A percentile compares a stretch with the other conserved stretches of the same genome.
Evolutionary conservation across 2,329 filamentous ascomycete species (phyloP).

Genomic region (Trichoderma aggressivum): DNA sequence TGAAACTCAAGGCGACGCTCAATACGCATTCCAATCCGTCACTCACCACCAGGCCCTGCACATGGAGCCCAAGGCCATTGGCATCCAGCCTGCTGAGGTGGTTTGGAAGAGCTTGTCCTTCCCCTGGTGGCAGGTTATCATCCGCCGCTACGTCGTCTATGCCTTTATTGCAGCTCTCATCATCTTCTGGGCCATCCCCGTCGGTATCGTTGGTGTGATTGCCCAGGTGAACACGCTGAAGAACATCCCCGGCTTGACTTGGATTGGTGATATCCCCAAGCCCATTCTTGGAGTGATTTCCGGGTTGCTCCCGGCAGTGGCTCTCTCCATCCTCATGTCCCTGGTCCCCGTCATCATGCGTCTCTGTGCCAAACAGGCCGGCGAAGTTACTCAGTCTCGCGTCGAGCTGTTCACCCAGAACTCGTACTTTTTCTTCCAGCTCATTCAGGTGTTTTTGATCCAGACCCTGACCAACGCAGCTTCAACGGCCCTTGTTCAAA

Average conservation of each 20-base stretch:
- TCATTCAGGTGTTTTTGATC: conserved; percentile 91
- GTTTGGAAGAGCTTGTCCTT: conserved; percentile 77
- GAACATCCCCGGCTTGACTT: conserved; percentile 65
- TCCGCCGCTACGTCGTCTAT: conserved; percentile 63
- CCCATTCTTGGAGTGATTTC: conserved; percentile 74
- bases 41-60: conserved; percentile 78
- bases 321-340: conserved; percentile 78
- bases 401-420: conserved; percentile 90
- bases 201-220: conserved; percentile 77
- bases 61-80: conserved; percentile 82
- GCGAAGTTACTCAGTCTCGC: conserved; percentile 72
- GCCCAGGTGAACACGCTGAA: conserved; percentile 77
- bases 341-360: conserved; percentile 68
- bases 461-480: conserved; percentile 79
- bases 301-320: conserved; percentile 74
- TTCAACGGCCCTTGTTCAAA: conserved; percentile 60
- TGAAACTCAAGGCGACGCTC: conserved; percentile 74
- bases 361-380: conserved; percentile 69
- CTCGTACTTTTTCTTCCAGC: conserved; percentile 85
- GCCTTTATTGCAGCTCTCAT: conserved; percentile 69
- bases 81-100: conserved; percentile 74
- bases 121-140: conserved; percentile 70
- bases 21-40: conserved; percentile 77
- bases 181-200: conserved; percentile 77
- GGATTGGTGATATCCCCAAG: conserved; percentile 67